phyloP scores from a whole-genome alignment of 495 filamentous ascomycete species.

The Bathelium albidoporum region DNA sequence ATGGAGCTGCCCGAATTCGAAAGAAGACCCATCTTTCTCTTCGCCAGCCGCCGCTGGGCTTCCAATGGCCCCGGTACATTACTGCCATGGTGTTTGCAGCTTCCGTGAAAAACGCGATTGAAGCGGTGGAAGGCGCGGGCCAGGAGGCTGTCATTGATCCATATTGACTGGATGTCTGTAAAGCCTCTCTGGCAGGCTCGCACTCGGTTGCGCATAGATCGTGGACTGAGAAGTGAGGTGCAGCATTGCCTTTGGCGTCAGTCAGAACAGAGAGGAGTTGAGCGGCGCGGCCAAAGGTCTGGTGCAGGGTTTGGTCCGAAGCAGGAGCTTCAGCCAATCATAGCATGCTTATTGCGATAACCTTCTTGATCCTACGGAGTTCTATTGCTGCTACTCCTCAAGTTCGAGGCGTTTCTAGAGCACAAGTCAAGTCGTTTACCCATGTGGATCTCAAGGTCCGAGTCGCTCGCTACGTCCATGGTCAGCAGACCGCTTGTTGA shows the following conservation, averaged over 20 bases:
- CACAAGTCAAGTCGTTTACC: background rate
- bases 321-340: background rate
- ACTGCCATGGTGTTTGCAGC: constrained; percentile 39
- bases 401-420: background rate
- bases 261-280: background rate
- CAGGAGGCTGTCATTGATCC: constrained; percentile 47
- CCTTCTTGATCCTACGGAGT: too few relatives aligned
- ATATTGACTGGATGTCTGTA: constrained; percentile 33
- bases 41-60: constrained; percentile 43
- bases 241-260: background rate
- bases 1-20: constrained; percentile 24
- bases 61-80: constrained; percentile 50
- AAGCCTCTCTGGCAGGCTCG: background rate
- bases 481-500: background rate
- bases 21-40: constrained; percentile 40
- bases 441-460: background rate
- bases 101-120: constrained; percentile 27
- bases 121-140: constrained; percentile 42
- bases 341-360: too few relatives aligned
- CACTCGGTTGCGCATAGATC: background rate
- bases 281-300: background rate
- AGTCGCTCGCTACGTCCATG: background rate
- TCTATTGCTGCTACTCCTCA: too few relatives aligned
- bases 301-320: background rate
- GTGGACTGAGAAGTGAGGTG: background rate